Evolutionary conservation across 2,329 filamentous ascomycete species (phyloP), one percentile per base, ranked within the genome.

Genomic region (Sarocladium kiliense): DNA sequence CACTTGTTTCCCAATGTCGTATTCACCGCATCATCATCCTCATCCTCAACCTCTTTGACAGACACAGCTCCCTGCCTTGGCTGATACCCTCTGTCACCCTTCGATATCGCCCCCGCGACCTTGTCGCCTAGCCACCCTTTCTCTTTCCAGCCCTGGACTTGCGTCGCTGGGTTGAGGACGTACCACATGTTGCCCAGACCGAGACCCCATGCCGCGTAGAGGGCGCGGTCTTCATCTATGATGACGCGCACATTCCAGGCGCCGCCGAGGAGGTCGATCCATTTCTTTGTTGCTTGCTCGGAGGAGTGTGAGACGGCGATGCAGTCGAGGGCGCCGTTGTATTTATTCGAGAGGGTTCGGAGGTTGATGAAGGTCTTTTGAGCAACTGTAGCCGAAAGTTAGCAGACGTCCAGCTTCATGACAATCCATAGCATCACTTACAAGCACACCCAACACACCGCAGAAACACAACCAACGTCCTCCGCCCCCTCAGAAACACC

Each of bases 281-380:
- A 85, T 59, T 78, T 79, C 36, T 73, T 66, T 1, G 82, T 85
- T 27, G 82, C 80, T 21, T 74, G 70, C 3, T 71, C 66, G 9
- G 81, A 84, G 37, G 81, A 78, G 68, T 85, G 82, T 23, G 81
- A 84, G 53, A 85, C 72, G 59, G 81, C 81, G 55, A 85, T 71
- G 69, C 80, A 84, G 56, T 73, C 74, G 11, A 84, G 69, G 41
- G 69, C 68, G 61, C 67, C 66, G 53, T 75, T 69, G 60, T 81
- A 72, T 53, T 76, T 76, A 65, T 77, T 79, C 12, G 80, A 75
- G 56, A 85, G 72, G 42, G 77, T 70, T 53, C 81, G 79, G 54
- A 84, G 74, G 58, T 74, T 70, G 57, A 84, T 70, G 63, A 85
- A 84, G 4, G 79, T 77, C 61, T 82, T 77, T 61, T 81, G 77